These are phyloP conservation scores for Cryptosporidium andersoni DNA, from an alignment of 169 alveolate genomes.

Conservation along the genomic window DNA sequence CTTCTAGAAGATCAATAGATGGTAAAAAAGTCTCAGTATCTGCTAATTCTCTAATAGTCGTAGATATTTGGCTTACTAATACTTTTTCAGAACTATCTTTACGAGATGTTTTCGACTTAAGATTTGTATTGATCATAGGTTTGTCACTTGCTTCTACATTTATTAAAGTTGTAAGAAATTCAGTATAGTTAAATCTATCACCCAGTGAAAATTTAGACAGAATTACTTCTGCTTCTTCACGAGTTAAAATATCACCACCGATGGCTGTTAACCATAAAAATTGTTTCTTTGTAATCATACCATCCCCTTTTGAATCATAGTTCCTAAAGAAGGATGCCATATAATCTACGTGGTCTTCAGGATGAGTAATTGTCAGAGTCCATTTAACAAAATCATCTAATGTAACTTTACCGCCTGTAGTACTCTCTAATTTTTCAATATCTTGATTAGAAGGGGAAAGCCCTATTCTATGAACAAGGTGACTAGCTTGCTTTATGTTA, in stretches of 20 bases:
- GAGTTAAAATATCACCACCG: slow-evolving; percentile 54
- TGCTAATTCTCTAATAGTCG: slow-evolving; percentile 50
- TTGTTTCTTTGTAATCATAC: slow-evolving; percentile 60
- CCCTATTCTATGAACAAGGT: slow-evolving; percentile 64
- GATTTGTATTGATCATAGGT: slow-evolving; percentile 32
- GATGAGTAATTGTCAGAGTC: slow-evolving; percentile 49
- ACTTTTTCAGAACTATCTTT: slow-evolving; percentile 20
- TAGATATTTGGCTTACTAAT: slow-evolving; percentile 40
- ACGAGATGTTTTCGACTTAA: neutral
- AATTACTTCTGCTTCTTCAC: slow-evolving; percentile 68
- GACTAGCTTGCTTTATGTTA: slow-evolving; percentile 24
- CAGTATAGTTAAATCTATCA: slow-evolving; percentile 28
- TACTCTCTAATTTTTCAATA: slow-evolving; percentile 13
- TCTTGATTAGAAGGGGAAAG: slow-evolving; percentile 57
- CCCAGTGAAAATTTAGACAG: slow-evolving; percentile 21
- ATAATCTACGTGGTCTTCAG: slow-evolving; percentile 65
- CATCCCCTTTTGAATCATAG: slow-evolving; percentile 19
- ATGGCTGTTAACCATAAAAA: slow-evolving; percentile 64
- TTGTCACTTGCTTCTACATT: slow-evolving; percentile 44
- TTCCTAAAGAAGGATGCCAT: slow-evolving; percentile 63
- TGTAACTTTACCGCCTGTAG: slow-evolving; percentile 18
- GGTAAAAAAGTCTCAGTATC: slow-evolving; percentile 55
- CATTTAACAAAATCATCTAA: slow-evolving; percentile 65
- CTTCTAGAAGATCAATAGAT: slow-evolving; percentile 40
- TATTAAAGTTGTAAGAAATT: slow-evolving; percentile 19